A percentile compares a stretch with the other conserved stretches of the same genome.
These are phyloP conservation scores for Fusarium transvaalense DNA, from an alignment of 2,329 filamentous ascomycete species.

Conservation along the genomic window DNA sequence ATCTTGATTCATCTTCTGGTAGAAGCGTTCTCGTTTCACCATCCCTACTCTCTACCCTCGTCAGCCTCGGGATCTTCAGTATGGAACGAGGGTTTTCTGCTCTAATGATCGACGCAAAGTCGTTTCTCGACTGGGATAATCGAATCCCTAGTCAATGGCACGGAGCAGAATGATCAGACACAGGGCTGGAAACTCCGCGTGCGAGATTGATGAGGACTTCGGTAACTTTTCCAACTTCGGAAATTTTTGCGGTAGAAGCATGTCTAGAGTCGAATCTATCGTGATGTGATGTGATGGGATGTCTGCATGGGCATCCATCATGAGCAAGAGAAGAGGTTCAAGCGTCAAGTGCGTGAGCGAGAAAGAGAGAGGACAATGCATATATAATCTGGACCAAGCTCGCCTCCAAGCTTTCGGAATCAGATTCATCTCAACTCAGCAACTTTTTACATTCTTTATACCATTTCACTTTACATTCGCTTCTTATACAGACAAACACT, in stretches of 20 bases:
- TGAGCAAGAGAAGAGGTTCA: conserved; percentile 3
- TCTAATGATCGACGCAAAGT: conserved; percentile 6
- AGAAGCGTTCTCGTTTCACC: conserved; percentile 32
- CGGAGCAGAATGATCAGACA: conserved; percentile 3
- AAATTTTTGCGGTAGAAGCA: conserved; percentile 29
- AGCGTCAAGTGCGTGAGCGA: conserved; percentile 32
- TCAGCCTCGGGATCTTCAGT: conserved; percentile 1
- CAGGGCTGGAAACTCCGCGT: conserved; percentile 21
- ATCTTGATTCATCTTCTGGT: conserved; percentile 9
- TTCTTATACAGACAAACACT: conserved; percentile 10
- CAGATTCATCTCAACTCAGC: conserved; percentile 30
- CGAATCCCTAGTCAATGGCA: not conserved
- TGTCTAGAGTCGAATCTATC: conserved; percentile 19
- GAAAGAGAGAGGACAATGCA: conserved; percentile 2
- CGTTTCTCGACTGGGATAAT: not conserved
- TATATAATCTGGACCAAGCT: conserved; percentile 20
- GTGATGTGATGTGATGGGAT: too few species aligned
- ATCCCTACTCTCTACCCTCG: conserved; percentile 3
- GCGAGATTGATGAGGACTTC: conserved; percentile 19
- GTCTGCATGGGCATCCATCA: not conserved
- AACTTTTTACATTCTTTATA: conserved; percentile 27
- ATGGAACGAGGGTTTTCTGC: not conserved
- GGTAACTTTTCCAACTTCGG: conserved; percentile 34
- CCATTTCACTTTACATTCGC: conserved; percentile 7
- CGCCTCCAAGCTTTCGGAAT: not conserved